These are phyloP conservation scores for Penicillium concentricum DNA, from an alignment of 2,329 filamentous ascomycete species.

Conservation along the genomic window DNA sequence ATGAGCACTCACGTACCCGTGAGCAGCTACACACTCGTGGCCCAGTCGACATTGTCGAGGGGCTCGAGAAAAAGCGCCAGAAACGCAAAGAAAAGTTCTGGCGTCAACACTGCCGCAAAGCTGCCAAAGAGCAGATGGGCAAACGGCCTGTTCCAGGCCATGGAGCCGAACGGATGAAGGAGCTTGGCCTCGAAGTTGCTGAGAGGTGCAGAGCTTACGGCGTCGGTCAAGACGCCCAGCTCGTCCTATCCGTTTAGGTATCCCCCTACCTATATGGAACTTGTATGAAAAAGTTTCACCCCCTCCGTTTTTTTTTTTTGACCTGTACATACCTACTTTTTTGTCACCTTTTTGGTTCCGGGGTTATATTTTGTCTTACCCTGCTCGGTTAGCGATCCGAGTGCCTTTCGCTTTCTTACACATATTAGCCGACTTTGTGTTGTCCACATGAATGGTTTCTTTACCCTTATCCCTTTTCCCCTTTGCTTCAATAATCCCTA, in stretches of 20 bases:
- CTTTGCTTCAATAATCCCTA: slow-evolving; percentile 18
- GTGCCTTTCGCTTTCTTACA: slow-evolving; percentile 28
- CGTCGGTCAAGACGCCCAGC: slow-evolving; percentile 52
- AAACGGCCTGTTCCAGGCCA: slow-evolving; percentile 71
- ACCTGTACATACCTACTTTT: slow-evolving; percentile 24
- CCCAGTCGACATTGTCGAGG: slow-evolving; percentile 97
- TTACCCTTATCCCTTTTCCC: slow-evolving; percentile 8
- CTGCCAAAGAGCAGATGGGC: slow-evolving; percentile 65
- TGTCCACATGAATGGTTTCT: slow-evolving; percentile 21
- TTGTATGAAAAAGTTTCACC: slow-evolving; percentile 18
- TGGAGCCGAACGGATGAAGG: slow-evolving; percentile 89
- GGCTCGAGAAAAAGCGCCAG: slow-evolving; percentile 89
- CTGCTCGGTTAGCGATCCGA: slow-evolving; percentile 20
- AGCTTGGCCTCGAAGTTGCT: slow-evolving; percentile 84
- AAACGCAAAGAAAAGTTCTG: slow-evolving; percentile 90
- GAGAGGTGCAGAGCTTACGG: slow-evolving; percentile 72
- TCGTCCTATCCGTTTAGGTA: slow-evolving; percentile 69
- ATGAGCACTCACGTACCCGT: slow-evolving; percentile 35
- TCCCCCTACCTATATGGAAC: slow-evolving; percentile 15
- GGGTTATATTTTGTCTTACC: slow-evolving; percentile 6
- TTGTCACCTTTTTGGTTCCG: not conserved
- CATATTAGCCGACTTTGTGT: slow-evolving; percentile 29
- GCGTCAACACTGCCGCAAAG: slow-evolving; percentile 83
- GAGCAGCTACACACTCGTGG: slow-evolving; percentile 73
- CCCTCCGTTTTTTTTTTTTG: slow-evolving; percentile 15